Evolutionary conservation across 805 yeast genomes (phyloP).

Genomic region (Wickerhamomyces canadensis): DNA sequence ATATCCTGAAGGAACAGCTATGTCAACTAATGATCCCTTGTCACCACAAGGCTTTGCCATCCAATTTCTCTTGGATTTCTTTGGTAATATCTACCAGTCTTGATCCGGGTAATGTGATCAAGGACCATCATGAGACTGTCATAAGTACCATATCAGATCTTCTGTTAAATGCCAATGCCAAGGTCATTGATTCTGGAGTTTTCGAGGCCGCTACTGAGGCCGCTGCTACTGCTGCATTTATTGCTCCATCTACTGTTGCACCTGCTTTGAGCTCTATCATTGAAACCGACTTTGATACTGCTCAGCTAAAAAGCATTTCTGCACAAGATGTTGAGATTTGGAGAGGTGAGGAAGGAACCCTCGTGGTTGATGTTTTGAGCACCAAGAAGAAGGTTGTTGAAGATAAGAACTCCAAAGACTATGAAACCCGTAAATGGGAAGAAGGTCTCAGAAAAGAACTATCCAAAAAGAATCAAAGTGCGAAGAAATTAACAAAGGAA

Average conservation of each 20-base stretch:
- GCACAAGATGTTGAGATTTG: constrained; percentile 55
- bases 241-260: constrained; percentile 51
- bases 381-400: constrained; percentile 38
- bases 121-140: constrained; percentile 21
- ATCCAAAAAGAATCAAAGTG: constrained; percentile 43
- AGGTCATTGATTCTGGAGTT: constrained; percentile 29
- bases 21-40: constrained; percentile 36
- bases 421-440: constrained; percentile 88
- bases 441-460: constrained; percentile 72
- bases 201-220: constrained; percentile 48
- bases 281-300: constrained; percentile 31
- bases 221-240: constrained; percentile 46
- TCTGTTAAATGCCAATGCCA: constrained; percentile 12
- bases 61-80: constrained; percentile 69
- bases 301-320: constrained; percentile 29
- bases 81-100: constrained; percentile 50
- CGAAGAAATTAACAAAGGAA: constrained; percentile 66
- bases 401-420: constrained; percentile 75
- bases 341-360: constrained; percentile 61
- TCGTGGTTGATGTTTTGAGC: constrained; percentile 60
- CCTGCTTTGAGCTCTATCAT: constrained; percentile 45
- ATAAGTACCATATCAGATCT: constrained; percentile 17
- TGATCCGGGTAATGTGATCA: constrained; percentile 62
- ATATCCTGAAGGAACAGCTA: constrained; percentile 28
- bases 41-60: constrained; percentile 37